These are phyloP conservation scores for Boletus semigastroideus DNA, from an alignment of 1,284 basidiomycete genomes.

Conservation along the genomic window DNA sequence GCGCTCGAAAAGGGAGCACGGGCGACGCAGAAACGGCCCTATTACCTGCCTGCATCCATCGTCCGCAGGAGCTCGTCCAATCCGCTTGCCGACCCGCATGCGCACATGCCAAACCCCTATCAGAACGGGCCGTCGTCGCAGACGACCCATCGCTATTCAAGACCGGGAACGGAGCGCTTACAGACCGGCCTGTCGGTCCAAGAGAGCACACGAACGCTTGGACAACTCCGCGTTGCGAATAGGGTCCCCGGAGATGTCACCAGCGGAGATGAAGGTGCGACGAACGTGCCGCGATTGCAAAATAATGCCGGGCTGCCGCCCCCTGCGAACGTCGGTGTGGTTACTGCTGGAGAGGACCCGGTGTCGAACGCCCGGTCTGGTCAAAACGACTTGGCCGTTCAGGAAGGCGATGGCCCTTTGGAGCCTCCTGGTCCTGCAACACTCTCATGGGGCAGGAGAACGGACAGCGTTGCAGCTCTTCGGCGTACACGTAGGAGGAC, in stretches of 20 bases:
- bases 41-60: slow-evolving; percentile 27
- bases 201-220: slow-evolving; percentile 37
- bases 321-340: not conserved
- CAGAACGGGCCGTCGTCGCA: slow-evolving; percentile 1
- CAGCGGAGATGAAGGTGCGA: slow-evolving; percentile 39
- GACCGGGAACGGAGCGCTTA: slow-evolving; percentile 14
- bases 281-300: slow-evolving; percentile 7
- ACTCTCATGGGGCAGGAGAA: slow-evolving; percentile 26
- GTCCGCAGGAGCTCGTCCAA: slow-evolving; percentile 18
- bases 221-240: slow-evolving; percentile 41
- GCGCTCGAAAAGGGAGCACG: slow-evolving; percentile 1
- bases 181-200: slow-evolving; percentile 26
- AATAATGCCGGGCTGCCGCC: not conserved
- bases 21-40: slow-evolving; percentile 8
- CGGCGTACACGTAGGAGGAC: slow-evolving; percentile 15
- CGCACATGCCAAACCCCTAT: not conserved
- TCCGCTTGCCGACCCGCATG: slow-evolving; percentile 14
- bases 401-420: not conserved
- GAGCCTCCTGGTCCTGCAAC: slow-evolving; percentile 32
- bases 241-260: slow-evolving; percentile 42
- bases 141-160: not conserved
- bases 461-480: slow-evolving; percentile 22
- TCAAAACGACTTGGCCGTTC: not conserved
- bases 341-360: not conserved
- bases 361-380: not conserved